Evolutionary conservation across 2,329 filamentous ascomycete genomes (phyloP), one percentile per base, ranked within the genome.

Genomic region (Tolypocladium capitatum): DNA sequence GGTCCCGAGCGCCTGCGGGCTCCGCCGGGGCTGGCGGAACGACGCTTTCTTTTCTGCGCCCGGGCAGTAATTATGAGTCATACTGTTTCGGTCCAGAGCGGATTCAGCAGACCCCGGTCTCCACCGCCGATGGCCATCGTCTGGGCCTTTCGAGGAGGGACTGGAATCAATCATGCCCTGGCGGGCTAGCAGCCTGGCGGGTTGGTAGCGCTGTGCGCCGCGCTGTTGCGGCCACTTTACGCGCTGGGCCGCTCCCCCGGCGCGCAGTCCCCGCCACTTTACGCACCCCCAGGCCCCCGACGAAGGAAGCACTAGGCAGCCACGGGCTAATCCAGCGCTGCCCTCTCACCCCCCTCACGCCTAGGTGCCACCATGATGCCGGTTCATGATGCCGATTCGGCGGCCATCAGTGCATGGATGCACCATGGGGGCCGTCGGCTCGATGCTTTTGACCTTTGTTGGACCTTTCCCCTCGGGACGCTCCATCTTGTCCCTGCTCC

Each of bases 51-150:
- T 47, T 41, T 46, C 47, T 42, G 27, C 40, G 27, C 44, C n/a
- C 18, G 42, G 33, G 43, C n/a, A n/a, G n/a, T n/a, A n/a, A n/a
- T n/a, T 35, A 52, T 56, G 55, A 56, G 55, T 56, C 55, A n/a
- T n/a, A 56, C 49, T 55, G 54, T 56, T 53, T 53, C 49, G 52
- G 45, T 50, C 42, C 45, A 51, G 38, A 44, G 46, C 47, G 40
- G n/a, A 40, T 31, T 42, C 40, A 43, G 44, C 20, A n/a, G 28
- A 48, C 46, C 46, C 51, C 46, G 53, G 48, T 55, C 56, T n/a
- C n/a, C n/a, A n/a, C n/a, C n/a, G n/a, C n/a, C n/a, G n/a, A n/a
- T n/a, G n/a, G n/a, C n/a, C n/a, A n/a, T n/a, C n/a, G n/a, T n/a
- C n/a, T n/a, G n/a, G n/a, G n/a, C n/a, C n/a, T n/a, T n/a, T n/a